These are phyloP conservation scores for Suillus variegatus DNA, from an alignment of 768 basidiomycete genomes.

Conservation along the genomic window DNA sequence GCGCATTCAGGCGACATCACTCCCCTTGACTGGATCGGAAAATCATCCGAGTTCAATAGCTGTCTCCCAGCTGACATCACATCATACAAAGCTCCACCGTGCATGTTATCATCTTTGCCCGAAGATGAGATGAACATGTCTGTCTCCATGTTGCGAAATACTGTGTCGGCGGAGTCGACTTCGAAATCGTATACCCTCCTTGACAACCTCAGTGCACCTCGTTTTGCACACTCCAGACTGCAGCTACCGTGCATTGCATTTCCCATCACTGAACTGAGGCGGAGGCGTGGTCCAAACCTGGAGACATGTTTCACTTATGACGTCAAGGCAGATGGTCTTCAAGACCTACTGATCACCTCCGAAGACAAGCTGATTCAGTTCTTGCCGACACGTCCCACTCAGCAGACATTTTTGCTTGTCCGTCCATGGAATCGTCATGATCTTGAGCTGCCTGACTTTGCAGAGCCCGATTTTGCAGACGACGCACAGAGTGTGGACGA, in stretches of 20 bases:
- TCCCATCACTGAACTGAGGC: not conserved
- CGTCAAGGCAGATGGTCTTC: not conserved
- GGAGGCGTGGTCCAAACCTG: not conserved
- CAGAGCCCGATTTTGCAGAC: not conserved
- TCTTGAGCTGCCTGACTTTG: not conserved
- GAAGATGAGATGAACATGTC: not conserved
- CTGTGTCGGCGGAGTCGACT: not conserved
- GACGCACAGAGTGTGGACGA: not conserved
- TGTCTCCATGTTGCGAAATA: not conserved
- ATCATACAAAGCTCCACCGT: not conserved
- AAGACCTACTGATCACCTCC: not conserved
- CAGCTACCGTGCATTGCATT: not conserved
- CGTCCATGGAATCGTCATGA: not conserved
- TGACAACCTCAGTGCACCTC: not conserved
- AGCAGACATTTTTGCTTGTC: not conserved
- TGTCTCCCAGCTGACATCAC: not conserved
- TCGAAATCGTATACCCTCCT: not conserved
- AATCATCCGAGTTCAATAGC: not conserved
- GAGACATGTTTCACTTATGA: not conserved
- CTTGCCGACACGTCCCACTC: not conserved
- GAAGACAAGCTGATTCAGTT: not conserved
- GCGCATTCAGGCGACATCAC: not conserved
- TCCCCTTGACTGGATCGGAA: not conserved
- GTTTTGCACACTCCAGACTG: not conserved
- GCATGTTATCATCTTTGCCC: not conserved